Evolutionary conservation across 345 rosid genomes (phyloP), one percentile per base, ranked within the genome.

Genomic region (Nasturtium officinale): DNA sequence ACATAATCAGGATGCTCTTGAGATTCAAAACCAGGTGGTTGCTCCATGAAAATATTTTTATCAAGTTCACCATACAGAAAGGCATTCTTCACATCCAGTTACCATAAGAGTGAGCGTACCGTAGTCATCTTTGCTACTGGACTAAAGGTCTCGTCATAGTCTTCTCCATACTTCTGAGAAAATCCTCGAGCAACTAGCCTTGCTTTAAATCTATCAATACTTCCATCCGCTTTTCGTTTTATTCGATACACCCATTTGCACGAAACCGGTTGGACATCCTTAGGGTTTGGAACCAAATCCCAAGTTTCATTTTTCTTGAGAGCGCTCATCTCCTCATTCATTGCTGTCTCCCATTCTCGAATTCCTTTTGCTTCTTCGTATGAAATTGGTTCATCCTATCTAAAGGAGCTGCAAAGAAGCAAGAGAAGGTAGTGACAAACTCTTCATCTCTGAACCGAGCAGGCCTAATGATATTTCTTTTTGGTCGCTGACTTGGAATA

Each of bases 11-110:
- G 61, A 57, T 32, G 53, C 40, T 64, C 12, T 16, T 13, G 26
- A 23, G 67, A 63, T 10, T 6, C 2, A 10, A 47, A 25, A 15
- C 72, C 53, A 46, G 4, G 47, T 5, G 54, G 57, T 10, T 77
- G 23, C n/a, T 71, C 68, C 51, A 65, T 77, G 21, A 53, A 63
- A 5, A 23, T 48, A 16, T 32, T 55, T 4, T 37, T 33, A 50
- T 62, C 70, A 4, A 76, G 18, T 5, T 68, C 64, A 2, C n/a
- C 10, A 7, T 69, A 61, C 10, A 61, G 21, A 15, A 33, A 33
- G 0, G 3, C 11, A 33, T 33, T 33, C 38, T 33, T 33, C 11
- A 33, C 38, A 33, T 33, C 38, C 9, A 33, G 11, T 33, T 33
- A 11, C 11, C 11, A 33, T 33, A 35, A 35, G 13, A 35, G 13